These are phyloP conservation scores for Penicillium freii DNA, from an alignment of 2,329 filamentous ascomycete species.

Conservation along the genomic window DNA sequence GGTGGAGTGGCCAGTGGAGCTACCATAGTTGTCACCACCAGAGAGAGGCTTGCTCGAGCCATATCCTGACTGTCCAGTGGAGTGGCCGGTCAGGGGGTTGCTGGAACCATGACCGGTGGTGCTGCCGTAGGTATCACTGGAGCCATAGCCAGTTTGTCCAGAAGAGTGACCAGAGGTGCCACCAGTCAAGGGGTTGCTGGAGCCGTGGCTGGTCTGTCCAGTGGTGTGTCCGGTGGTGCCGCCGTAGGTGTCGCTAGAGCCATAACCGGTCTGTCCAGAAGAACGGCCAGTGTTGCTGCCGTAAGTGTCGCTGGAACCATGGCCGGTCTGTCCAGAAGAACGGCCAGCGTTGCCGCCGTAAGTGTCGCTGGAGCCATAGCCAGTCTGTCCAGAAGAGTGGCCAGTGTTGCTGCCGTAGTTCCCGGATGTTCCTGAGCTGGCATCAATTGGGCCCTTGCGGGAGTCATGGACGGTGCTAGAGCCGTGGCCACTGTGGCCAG, in stretches of 20 bases:
- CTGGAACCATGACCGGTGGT: not conserved
- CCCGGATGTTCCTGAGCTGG: not conserved
- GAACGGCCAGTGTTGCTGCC: not conserved
- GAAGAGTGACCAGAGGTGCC: not conserved
- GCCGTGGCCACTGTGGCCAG: constrained; percentile 1
- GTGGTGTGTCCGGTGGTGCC: not conserved
- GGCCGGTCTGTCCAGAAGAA: not conserved
- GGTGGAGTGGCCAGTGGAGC: not conserved
- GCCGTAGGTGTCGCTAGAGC: not conserved
- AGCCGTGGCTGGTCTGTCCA: not conserved
- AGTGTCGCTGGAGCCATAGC: not conserved
- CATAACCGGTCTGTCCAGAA: not conserved
- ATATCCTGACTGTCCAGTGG: not conserved
- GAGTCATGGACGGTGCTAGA: constrained; percentile 3
- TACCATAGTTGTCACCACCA: not conserved
- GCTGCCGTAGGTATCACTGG: not conserved
- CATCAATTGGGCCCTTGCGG: not conserved
- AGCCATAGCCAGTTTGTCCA: not conserved
- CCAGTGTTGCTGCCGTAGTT: not conserved
- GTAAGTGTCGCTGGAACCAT: not conserved
- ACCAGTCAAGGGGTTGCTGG: not conserved
- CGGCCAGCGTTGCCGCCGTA: not conserved
- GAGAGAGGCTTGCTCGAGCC: constrained; percentile 4
- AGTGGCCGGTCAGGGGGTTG: not conserved
- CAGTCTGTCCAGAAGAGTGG: not conserved